phyloP scores from a whole-genome alignment of 2,329 filamentous ascomycete genomes.

The Aspergillus amoenus region DNA sequence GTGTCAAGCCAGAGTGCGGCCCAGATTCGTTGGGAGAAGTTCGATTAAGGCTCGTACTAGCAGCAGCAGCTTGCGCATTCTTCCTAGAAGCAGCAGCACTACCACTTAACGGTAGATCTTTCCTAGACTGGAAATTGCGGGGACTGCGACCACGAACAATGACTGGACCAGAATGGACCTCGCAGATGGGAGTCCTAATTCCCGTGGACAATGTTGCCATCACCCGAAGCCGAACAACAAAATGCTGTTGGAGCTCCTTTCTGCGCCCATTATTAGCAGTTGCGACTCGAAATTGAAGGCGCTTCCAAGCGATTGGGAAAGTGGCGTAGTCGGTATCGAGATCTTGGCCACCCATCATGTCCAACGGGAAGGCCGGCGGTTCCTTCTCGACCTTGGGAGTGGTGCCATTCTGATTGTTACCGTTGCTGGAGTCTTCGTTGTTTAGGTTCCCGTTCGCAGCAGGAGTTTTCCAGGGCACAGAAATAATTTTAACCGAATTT shows the following conservation, averaged over 20 bases:
- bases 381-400: constrained; percentile 74
- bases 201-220: constrained; percentile 80
- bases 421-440: constrained; percentile 24
- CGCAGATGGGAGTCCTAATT: constrained; percentile 76
- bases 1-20: constrained; percentile 24
- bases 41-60: constrained; percentile 30
- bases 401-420: constrained; percentile 27
- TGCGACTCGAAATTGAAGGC: constrained; percentile 89
- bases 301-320: constrained; percentile 91
- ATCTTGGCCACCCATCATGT: constrained; percentile 64
- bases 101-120: constrained; percentile 84
- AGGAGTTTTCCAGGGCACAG: constrained; percentile 96
- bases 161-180: constrained; percentile 84
- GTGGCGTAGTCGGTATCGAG: constrained; percentile 80
- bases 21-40: constrained; percentile 32
- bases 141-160: constrained; percentile 92
- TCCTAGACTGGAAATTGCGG: constrained; percentile 89
- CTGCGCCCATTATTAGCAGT: constrained; percentile 94
- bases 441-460: constrained; percentile 65
- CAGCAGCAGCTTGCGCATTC: constrained; percentile 49
- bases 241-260: constrained; percentile 95
- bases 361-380: constrained; percentile 75
- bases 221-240: constrained; percentile 84
- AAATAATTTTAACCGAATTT: constrained; percentile 88
- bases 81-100: constrained; percentile 78